Conservation (phyloP, 345 rosid species). For the Salix udensis region DNA sequence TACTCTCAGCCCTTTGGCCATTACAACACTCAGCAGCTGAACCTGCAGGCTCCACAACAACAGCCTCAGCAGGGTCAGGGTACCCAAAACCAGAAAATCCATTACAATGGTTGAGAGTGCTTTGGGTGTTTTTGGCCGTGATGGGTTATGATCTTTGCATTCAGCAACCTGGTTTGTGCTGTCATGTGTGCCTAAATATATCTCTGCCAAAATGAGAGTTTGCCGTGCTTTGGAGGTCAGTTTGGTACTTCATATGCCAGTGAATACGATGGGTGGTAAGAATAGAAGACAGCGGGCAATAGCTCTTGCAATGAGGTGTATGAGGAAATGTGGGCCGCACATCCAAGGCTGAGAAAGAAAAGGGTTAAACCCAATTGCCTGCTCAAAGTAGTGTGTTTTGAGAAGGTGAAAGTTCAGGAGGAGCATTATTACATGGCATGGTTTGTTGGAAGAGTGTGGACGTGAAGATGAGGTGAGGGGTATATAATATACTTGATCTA, state of each 20-base stretch:
- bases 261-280: conserved; percentile 19
- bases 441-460: conserved; percentile 42
- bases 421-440: conserved; percentile 50
- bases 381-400: conserved; percentile 35
- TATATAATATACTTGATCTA: background rate
- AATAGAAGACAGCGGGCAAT: conserved; percentile 24
- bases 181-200: conserved; percentile 47
- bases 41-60: conserved; percentile 60
- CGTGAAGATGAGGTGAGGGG: background rate
- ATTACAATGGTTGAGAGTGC: conserved; percentile 67
- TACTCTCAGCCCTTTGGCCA: conserved; percentile 91
- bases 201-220: conserved; percentile 17
- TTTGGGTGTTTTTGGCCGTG: conserved; percentile 22
- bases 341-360: conserved; percentile 51
- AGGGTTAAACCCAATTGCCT: conserved; percentile 49
- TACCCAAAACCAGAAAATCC: conserved; percentile 75
- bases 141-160: conserved; percentile 70
- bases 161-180: conserved; percentile 76
- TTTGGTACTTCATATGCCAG: conserved; percentile 17
- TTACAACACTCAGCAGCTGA: conserved; percentile 73
- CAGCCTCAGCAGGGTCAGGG: conserved; percentile 75
- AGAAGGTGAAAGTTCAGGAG: conserved; percentile 24
- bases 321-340: conserved; percentile 34
- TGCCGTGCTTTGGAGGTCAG: conserved; percentile 36
- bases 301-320: conserved; percentile 23